Conservation (phyloP, 169 alveolate genomes). For the Eimeria acervulina region DNA sequence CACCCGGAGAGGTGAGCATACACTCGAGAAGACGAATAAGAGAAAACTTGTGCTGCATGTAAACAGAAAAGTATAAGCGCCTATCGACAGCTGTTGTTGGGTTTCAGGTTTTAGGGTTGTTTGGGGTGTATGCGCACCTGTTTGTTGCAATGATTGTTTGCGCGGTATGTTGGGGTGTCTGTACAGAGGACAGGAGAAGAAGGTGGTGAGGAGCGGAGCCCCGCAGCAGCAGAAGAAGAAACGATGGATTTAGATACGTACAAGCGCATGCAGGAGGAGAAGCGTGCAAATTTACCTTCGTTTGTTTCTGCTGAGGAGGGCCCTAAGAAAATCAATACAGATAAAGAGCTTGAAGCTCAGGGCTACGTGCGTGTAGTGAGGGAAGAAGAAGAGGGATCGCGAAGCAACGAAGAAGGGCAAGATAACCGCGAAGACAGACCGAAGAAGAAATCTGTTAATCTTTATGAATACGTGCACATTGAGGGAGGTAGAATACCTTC, state of each 20-base stretch:
- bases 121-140: background rate
- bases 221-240: slow-evolving; percentile 9
- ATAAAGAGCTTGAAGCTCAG: slow-evolving; percentile 43
- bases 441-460: slow-evolving; percentile 41
- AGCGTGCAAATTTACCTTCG: slow-evolving; percentile 28
- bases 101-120: too few relatives aligned
- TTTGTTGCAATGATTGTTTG: background rate
- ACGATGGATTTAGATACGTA: slow-evolving; percentile 30
- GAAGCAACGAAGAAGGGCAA: background rate
- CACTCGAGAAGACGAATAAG: background rate
- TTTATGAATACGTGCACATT: background rate
- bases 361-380: slow-evolving; percentile 25
- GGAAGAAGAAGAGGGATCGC: background rate
- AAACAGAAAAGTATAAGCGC: too few relatives aligned
- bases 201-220: slow-evolving; percentile 15
- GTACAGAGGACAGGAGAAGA: background rate
- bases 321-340: slow-evolving; percentile 11
- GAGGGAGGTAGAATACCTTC: background rate
- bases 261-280: slow-evolving; percentile 39
- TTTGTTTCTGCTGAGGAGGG: background rate
- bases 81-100: too few relatives aligned
- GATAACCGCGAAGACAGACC: slow-evolving; percentile 31
- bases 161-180: background rate
- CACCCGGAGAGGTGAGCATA: background rate
- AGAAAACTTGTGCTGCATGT: too few relatives aligned